These are phyloP conservation scores for Ziziphus jujuba DNA, from an alignment of 306 rosid species.

Conservation along the genomic window DNA sequence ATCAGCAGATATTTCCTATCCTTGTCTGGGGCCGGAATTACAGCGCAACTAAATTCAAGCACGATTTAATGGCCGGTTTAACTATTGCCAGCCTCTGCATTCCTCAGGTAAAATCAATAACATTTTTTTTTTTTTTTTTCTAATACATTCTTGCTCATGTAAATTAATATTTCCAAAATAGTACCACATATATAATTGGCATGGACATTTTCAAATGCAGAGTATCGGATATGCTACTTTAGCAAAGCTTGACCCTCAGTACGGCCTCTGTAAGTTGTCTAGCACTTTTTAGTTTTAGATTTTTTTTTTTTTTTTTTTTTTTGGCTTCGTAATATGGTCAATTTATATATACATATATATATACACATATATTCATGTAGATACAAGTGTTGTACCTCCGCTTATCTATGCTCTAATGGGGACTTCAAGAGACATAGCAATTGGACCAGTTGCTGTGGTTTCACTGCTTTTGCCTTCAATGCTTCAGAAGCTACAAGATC, in stretches of 20 bases:
- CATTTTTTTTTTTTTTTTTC: too few relatives aligned
- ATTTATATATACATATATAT: neutral
- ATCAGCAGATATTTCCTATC: constrained; percentile 18
- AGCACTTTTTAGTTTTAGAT: neutral
- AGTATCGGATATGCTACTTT: constrained; percentile 91
- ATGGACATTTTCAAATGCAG: constrained; percentile 33
- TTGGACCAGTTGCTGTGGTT: constrained; percentile 91
- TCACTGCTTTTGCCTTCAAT: constrained; percentile 74
- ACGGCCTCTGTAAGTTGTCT: constrained; percentile 80
- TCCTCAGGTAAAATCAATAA: constrained; percentile 55
- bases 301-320: neutral
- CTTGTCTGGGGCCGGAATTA: constrained; percentile 45
- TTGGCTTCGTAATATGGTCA: neutral
- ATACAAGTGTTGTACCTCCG: constrained; percentile 91
- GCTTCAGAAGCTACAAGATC: constrained; percentile 60
- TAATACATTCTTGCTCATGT: too few relatives aligned
- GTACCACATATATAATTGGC: too few relatives aligned
- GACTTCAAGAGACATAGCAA: constrained; percentile 75
- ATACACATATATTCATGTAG: constrained; percentile 23
- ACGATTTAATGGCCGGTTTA: constrained; percentile 65
- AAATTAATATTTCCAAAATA: too few relatives aligned
- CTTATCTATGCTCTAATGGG: constrained; percentile 90
- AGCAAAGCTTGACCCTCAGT: constrained; percentile 82
- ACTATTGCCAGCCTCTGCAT: constrained; percentile 73
- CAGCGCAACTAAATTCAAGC: constrained; percentile 34